Percentiles rank a stretch among this genome's conserved stretches.
These are phyloP conservation scores for Candida boleticola DNA, from an alignment of 805 yeast genomes.

Conservation along the genomic window DNA sequence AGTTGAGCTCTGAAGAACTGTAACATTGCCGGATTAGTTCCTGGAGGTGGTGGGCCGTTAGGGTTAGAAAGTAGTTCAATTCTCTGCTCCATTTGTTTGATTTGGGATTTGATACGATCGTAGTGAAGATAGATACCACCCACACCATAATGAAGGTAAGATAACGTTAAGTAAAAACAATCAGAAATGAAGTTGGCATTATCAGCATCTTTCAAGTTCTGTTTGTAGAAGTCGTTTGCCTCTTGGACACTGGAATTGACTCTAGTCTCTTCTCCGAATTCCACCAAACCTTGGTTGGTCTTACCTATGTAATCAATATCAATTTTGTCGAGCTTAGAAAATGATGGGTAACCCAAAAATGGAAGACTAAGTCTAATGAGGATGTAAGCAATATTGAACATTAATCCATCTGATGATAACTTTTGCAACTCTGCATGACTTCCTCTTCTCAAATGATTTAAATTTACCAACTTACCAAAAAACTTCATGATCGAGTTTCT, in stretches of 20 bases:
- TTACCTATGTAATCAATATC: constrained; percentile 66
- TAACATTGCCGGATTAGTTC: constrained; percentile 24
- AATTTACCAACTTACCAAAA: constrained; percentile 72
- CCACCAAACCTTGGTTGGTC: constrained; percentile 45
- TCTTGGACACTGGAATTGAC: constrained; percentile 73
- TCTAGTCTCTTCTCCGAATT: constrained; percentile 78
- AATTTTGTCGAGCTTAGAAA: constrained; percentile 71
- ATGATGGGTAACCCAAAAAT: constrained; percentile 63
- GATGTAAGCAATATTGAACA: constrained; percentile 70
- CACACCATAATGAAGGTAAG: constrained; percentile 83
- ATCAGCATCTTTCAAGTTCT: constrained; percentile 32
- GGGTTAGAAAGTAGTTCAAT: constrained; percentile 43
- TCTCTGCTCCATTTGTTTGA: constrained; percentile 49
- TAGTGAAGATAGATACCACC: constrained; percentile 62
- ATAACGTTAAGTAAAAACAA: constrained; percentile 75
- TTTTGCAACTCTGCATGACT: constrained; percentile 69
- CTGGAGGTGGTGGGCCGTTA: constrained; percentile 21
- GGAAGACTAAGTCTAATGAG: constrained; percentile 78
- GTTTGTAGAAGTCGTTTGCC: constrained; percentile 45
- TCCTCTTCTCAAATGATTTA: constrained; percentile 85
- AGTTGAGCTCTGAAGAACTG: constrained; percentile 37
- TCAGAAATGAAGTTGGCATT: constrained; percentile 80
- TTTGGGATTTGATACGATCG: constrained; percentile 49
- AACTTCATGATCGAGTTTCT: constrained; percentile 64
- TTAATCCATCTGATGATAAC: constrained; percentile 75